phyloP scores from a whole-genome alignment of 148 eudicot genomes.

The Persicaria maculosa region DNA sequence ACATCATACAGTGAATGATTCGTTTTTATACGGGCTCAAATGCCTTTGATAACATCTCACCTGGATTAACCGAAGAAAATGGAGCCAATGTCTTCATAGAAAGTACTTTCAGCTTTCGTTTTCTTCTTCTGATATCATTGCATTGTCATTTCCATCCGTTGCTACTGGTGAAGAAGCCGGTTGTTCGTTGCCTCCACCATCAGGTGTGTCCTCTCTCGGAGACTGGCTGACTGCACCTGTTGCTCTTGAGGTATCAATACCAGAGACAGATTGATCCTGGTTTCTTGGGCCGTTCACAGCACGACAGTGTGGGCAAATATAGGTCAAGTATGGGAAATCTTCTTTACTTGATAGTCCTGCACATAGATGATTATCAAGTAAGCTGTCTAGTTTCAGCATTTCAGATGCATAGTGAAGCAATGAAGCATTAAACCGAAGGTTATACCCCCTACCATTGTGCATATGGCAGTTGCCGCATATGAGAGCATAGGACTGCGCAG shows the following conservation, averaged over 20 bases:
- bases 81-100: neutral
- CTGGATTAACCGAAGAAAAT: neutral
- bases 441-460: constrained; percentile 77
- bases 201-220: constrained; percentile 15
- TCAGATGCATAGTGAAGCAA: neutral
- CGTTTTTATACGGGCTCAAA: neutral
- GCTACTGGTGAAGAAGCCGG: constrained; percentile 5
- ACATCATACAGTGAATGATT: neutral
- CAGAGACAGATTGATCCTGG: constrained; percentile 28
- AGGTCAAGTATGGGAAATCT: constrained; percentile 71
- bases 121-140: constrained; percentile 3
- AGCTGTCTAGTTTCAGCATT: neutral
- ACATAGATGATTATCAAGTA: neutral
- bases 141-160: neutral
- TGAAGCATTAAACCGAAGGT: neutral
- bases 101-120: neutral
- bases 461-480: constrained; percentile 92
- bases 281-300: constrained; percentile 71
- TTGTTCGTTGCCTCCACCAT: neutral
- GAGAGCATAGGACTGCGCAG: constrained; percentile 87
- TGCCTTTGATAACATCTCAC: neutral
- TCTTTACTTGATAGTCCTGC: constrained; percentile 94
- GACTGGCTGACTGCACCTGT: constrained; percentile 20
- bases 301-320: constrained; percentile 92
- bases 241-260: constrained; percentile 22